Base-by-base conservation (phyloP, 495 filamentous ascomycete species). In the Podospora comata region DNA sequence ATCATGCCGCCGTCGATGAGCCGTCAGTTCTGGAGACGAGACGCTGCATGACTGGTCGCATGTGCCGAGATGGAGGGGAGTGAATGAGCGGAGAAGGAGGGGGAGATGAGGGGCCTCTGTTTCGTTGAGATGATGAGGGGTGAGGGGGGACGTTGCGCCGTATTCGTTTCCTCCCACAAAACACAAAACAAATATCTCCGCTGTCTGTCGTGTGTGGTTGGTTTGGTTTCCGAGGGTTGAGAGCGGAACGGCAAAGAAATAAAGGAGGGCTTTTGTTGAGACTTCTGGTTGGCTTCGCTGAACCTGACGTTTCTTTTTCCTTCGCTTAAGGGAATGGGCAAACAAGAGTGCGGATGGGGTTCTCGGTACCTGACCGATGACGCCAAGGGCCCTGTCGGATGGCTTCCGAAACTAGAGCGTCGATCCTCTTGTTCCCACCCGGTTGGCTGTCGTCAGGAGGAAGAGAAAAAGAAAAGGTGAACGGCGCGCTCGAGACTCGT, bases 361-460 rank as follows among this genome's bases (percentile, higher is more conserved):
- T 64, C 44, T 64, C 34, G 62, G 34, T 64, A 54, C 62, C 32
- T 23, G 27, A 26, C 19, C 55, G 23, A 58, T 58, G 23, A 58
- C n/a, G 55, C 23, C 55, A 19, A 26, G 55, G 55, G 57, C 27
- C 67, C 67, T 65, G 67, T 69, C 67, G 67, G 67, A 62, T 65
- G 63, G 7, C 67, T 69, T 69, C 67, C 67, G 67, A 69, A 65
- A 55, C 44, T 19, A 60, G 18, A 15, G 48, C 44, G 62, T 30
- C 67, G 30, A 58, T 60, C 54, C 62, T 61, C 55, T 39, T 57
- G 57, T 34, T 59, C 23, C 20, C 44, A 16, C 57, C 23, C 4
- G 55, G 55, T 58, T 58, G 55, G 55, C 55, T 58, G 55, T 48
- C 39, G 39, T 48, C 13, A 32, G 39, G 39, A 48, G 13, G 39